These are phyloP conservation scores for Leccinum ochraceum DNA, from an alignment of 768 basidiomycete genomes.

Conservation along the genomic window DNA sequence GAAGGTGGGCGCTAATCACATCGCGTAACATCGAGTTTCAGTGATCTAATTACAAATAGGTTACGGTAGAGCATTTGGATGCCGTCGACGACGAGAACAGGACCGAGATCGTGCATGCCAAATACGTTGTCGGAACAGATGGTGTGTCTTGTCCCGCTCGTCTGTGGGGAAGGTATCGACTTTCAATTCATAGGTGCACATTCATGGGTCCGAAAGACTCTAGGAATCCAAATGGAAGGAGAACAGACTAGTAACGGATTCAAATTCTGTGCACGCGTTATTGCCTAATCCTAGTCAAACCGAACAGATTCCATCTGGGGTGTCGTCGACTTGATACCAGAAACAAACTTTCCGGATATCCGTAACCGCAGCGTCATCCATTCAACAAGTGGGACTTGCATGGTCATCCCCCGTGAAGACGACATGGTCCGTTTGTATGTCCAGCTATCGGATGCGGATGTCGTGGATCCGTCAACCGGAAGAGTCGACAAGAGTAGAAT, in stretches of 20 bases:
- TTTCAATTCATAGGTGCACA: neutral
- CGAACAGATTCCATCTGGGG: neutral
- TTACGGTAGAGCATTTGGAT: neutral
- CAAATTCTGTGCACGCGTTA: neutral
- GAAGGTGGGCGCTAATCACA: neutral
- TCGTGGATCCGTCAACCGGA: neutral
- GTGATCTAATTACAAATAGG: neutral
- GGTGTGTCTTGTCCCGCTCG: neutral
- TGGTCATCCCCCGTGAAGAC: neutral
- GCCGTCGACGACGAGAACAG: neutral
- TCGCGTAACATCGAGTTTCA: too few relatives aligned
- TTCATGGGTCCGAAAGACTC: conserved; percentile 1
- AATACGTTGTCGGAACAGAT: neutral
- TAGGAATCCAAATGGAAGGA: conserved; percentile 1
- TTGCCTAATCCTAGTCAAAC: neutral
- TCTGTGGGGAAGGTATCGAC: neutral
- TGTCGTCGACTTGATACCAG: neutral
- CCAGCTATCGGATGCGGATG: neutral
- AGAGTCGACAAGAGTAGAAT: conserved; percentile 1
- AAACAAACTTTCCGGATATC: conserved; percentile 1
- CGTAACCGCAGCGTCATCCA: neutral
- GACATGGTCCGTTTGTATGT: neutral
- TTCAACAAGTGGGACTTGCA: neutral
- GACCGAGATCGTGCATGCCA: neutral
- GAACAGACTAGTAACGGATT: neutral